Base-by-base conservation (phyloP, 2,329 filamentous ascomycete genomes). In the Eurotiales sp. region DNA sequence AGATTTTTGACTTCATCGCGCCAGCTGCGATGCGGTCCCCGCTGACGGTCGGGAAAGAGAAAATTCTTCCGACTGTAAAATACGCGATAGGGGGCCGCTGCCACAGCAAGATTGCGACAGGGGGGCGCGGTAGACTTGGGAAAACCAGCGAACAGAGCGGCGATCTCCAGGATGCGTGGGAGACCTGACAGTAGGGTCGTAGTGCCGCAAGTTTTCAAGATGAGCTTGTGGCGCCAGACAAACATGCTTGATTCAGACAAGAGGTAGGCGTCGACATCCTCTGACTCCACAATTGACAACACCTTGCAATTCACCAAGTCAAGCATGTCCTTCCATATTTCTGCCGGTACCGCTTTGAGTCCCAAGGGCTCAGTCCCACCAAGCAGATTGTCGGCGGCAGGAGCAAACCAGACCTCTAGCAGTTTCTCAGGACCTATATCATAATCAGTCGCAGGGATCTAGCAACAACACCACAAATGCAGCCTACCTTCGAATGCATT, bases 21-120 rank as follows among this genome's bases (percentile, higher is more conserved):
- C 93, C 93, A 99, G 83, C 91, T 97, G 56, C 90, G 87, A 72
- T 99, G 93, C 50, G 93, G 93, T 7, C 91, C 91, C 52, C 83
- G 88, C 75, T 99, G 93, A 71, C 90, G 89, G 66, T 96, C 88
- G 1, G 93, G 93, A 69, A 95, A 96, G 61, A 97, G 77, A 62
- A 95, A 99, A 74, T 96, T 97, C 83, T 99, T 99, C 68, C 93
- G 87, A 66, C 92, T 97, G 77, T 99, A 99, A 71, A 99, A 99
- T 55, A 99, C 90, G 49, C 93, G 87, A 74, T 96, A 95, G 0
- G 93, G 92, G 30, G 87, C 90, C 25, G 93, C 91, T 19, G 88
- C 86, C 40, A 86, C 84, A 15, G 82, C 79, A 52, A 90, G 81
- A 15, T 88, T 84, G 32, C 83, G 77, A 32, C 82, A 72, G 15